Evolutionary conservation across 495 filamentous ascomycete species (phyloP), one percentile per base, ranked within the genome.

Genomic region (Penicillium cinerascens): DNA sequence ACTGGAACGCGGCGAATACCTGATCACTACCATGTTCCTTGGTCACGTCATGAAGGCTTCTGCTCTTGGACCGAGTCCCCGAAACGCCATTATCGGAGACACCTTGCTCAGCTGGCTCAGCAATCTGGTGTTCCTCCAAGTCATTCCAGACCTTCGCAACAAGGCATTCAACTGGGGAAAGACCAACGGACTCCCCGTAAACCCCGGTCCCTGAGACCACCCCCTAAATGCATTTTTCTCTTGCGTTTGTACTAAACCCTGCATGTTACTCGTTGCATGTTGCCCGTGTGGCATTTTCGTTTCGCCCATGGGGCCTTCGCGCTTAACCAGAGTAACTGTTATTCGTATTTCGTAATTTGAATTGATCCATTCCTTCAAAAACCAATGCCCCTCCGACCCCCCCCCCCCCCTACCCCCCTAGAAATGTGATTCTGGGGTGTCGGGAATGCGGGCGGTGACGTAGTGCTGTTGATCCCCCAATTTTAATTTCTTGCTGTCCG

Each of bases 1-100:
- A 4, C 70, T 98, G 50, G 92, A 98, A 71, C 78, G 70, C 26
- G 95, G 93, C 0, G 77, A 92, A 18, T 88, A 88, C 66, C 69
- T 89, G 56, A 80, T 96, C 35, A 83, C 85, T 4, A 87, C 88
- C 16, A 85, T 80, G 48, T 83, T 85, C 25, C 43, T 74, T 53
- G 87, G 89, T 13, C 62, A 79, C 49, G 51, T 86, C 47, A 85
- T 97, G 83, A 81, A 85, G 49, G 84, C 77, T 36, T 54, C 65
- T 18, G 63, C 74, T 23, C 66, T 77, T 33, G 74, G 74, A 13
- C 58, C 64, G 33, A 76, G 72, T 55, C 74, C 73, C 38, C 59
- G 69, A 47, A 77, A 77, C 55, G 67, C 55, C 40, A 52, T 69
- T 17, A 40, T 77, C 37, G 60, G 65, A 20, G 74, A 77, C 53